phyloP scores from a whole-genome alignment of 2,329 filamentous ascomycete genomes.

The Talaromyces marneffei region DNA sequence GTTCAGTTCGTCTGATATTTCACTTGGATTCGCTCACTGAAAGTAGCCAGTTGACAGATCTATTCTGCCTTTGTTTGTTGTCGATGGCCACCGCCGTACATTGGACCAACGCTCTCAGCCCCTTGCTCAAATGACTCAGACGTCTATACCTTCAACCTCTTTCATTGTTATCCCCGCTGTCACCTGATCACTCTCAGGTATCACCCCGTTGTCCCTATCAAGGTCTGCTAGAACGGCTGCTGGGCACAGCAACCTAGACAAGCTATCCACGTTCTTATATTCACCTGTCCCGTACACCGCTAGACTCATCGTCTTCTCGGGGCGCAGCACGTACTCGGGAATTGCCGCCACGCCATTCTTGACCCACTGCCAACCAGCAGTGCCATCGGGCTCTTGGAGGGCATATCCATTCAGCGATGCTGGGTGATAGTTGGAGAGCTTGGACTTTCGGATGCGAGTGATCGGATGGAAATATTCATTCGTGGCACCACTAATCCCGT shows the following conservation, averaged over 20 bases:
- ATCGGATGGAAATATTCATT: conserved; percentile 4
- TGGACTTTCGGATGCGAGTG: not conserved
- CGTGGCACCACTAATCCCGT: not conserved
- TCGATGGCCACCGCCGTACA: not conserved
- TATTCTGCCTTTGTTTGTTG: not conserved
- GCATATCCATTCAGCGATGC: not conserved
- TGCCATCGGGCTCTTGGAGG: not conserved
- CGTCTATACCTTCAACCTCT: not conserved
- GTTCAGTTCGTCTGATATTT: not conserved
- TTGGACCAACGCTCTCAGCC: not conserved
- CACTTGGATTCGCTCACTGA: not conserved
- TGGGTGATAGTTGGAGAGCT: not conserved
- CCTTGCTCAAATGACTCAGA: not conserved
- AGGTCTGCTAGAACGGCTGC: not conserved
- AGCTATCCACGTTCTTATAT: not conserved
- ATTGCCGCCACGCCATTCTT: not conserved
- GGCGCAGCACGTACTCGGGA: not conserved
- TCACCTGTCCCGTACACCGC: not conserved
- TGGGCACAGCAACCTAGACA: not conserved
- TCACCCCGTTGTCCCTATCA: not conserved
- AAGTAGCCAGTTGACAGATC: not conserved
- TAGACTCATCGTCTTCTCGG: not conserved
- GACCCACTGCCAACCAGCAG: not conserved
- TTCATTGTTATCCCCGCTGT: not conserved
- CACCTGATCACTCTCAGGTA: not conserved